These are phyloP conservation scores for Maudiozyma serrabonitensis DNA, from an alignment of 805 yeast genomes.

Conservation along the genomic window DNA sequence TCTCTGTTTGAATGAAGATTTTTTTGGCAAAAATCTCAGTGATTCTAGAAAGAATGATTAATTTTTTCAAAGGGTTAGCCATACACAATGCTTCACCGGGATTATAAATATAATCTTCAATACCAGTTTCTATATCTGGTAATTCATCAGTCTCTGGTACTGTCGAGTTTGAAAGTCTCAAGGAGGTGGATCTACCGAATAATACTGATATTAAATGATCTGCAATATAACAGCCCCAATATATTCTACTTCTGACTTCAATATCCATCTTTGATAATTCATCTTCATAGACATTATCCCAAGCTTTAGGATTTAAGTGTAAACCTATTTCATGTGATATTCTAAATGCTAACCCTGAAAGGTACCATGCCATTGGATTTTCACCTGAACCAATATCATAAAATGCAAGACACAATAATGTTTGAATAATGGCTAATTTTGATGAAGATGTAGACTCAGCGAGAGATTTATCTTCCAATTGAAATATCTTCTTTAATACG, in stretches of 20 bases:
- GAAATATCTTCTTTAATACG: constrained; percentile 32
- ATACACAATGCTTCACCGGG: constrained; percentile 16
- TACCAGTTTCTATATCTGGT: constrained; percentile 47
- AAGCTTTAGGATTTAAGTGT: constrained; percentile 46
- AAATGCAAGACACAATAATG: constrained; percentile 43
- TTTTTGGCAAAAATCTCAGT: constrained; percentile 24
- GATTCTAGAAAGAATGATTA: constrained; percentile 31
- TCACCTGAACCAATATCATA: constrained; percentile 49
- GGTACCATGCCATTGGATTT: constrained; percentile 51
- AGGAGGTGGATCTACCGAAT: constrained; percentile 44
- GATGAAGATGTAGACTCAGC: constrained; percentile 30
- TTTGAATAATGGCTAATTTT: constrained; percentile 43
- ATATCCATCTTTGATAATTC: constrained; percentile 37
- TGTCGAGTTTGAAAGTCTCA: constrained; percentile 46
- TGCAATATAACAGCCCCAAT: constrained; percentile 54
- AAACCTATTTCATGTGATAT: constrained; percentile 54
- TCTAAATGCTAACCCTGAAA: constrained; percentile 47
- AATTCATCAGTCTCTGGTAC: constrained; percentile 46
- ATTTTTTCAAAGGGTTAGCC: constrained; percentile 29
- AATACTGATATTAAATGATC: constrained; percentile 49
- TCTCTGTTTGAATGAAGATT: constrained; percentile 17
- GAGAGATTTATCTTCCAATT: constrained; percentile 17
- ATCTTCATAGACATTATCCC: constrained; percentile 35
- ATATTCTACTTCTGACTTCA: constrained; percentile 45
- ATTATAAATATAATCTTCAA: constrained; percentile 41